A percentile compares a stretch with the other conserved stretches of the same genome.
Conservation (phyloP, 1,139 yeast species). For the Yamadazyma sp. region DNA sequence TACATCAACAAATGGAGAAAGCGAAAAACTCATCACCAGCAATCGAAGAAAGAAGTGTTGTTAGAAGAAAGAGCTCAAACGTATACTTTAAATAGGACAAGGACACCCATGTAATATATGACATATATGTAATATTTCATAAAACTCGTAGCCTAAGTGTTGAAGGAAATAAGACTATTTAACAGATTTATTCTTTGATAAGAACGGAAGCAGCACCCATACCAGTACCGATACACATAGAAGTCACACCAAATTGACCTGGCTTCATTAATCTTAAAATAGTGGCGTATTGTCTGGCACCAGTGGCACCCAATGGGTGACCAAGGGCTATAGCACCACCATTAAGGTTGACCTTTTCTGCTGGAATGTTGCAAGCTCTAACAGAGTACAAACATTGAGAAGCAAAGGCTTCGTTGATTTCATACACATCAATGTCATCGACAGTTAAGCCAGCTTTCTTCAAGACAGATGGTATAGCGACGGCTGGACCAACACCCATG, state of each 20-base stretch:
- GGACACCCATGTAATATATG: too few relatives aligned
- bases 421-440: constrained; percentile 72
- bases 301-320: constrained; percentile 94
- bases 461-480: constrained; percentile 83
- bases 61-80: constrained; percentile 28
- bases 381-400: constrained; percentile 87
- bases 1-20: constrained; percentile 37
- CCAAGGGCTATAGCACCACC: constrained; percentile 98
- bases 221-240: constrained; percentile 98
- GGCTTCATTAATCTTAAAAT: constrained; percentile 73
- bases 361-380: constrained; percentile 62
- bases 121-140: background rate
- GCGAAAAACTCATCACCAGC: constrained; percentile 11
- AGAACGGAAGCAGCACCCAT: constrained; percentile 96
- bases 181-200: constrained; percentile 46
- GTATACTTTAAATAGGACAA: constrained; percentile 28
- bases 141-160: background rate
- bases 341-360: constrained; percentile 76
- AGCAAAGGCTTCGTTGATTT: constrained; percentile 95
- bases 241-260: constrained; percentile 85
- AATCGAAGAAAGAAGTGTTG: constrained; percentile 10
- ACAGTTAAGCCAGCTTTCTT: constrained; percentile 61
- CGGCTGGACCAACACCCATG: constrained; percentile 97
- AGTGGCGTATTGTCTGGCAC: constrained; percentile 93
- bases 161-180: constrained; percentile 1